Conservation (phyloP, 768 basidiomycete species). For the Tylopilus sp. region DNA sequence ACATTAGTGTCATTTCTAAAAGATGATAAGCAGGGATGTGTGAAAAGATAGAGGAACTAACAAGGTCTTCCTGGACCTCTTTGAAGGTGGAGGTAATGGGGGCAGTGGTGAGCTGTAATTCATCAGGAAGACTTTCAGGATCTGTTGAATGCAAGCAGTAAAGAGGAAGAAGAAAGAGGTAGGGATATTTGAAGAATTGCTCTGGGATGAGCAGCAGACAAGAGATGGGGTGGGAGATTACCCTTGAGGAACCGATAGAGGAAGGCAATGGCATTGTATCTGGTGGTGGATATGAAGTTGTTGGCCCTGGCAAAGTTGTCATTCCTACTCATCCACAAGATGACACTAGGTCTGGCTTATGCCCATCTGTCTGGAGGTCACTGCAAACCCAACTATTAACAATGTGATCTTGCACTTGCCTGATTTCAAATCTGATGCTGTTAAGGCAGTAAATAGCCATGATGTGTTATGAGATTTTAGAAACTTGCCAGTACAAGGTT, state of each 20-base stretch:
- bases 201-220: constrained; percentile 46
- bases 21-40: constrained; percentile 10
- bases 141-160: constrained; percentile 95
- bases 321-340: no score
- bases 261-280: constrained; percentile 88
- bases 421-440: no score
- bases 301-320: constrained; percentile 63
- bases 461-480: no score
- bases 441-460: no score
- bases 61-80: constrained; percentile 91
- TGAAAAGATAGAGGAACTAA: constrained; percentile 5
- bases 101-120: constrained; percentile 84
- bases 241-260: constrained; percentile 91
- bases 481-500: no score
- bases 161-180: constrained; percentile 98
- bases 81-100: constrained; percentile 93
- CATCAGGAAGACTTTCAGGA: constrained; percentile 96
- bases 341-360: no score
- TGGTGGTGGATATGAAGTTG: constrained; percentile 92
- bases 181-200: constrained; percentile 98
- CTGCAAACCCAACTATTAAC: no score
- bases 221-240: constrained; percentile 31
- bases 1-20: constrained; percentile 93
- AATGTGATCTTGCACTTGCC: no score
- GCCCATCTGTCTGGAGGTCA: no score